Evolutionary conservation across 495 filamentous ascomycete species (phyloP), one percentile per base, ranked within the genome.

Genomic region (Trichocladium antarcticum): DNA sequence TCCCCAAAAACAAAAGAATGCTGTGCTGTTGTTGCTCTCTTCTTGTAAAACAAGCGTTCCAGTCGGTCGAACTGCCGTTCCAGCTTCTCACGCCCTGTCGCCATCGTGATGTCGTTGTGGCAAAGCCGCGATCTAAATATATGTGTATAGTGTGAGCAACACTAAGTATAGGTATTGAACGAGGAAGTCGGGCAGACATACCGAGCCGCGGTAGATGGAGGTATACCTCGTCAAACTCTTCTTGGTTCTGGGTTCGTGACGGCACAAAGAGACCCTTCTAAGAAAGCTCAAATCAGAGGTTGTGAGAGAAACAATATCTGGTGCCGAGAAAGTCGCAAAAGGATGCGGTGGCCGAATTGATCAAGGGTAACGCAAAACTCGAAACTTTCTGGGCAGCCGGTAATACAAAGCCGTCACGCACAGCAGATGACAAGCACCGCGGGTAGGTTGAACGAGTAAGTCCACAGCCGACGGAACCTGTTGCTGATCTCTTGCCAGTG

Each of bases 1-100:
- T 48, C 39, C n/a, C 51, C 45, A 16, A 35, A 11, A 12, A 32
- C 41, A 10, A 35, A 4, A 27, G 27, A 34, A 20, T 42, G 16
- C 10, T 53, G 36, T n/a, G 38, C 12, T 9, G 37, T 34, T 1
- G 36, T 27, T 7, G 50, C 37, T 36, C 38, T 43, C 45, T 55
- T 61, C 46, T 50, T 63, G 37, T 51, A 55, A 37, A 66, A 65
- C 38, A 66, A 53, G 19, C 39, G 54, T 47, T 63, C 67, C 55
- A 65, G 55, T 43, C 45, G 57, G 39, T 59, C 57, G 15, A 57
- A 43, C 36, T 41, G 49, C 37, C 35, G 48, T 8, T 63, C 61
- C n/a, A 61, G 35, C 51, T 45, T 59, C 38, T 64, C 59, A 19
- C 60, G 37, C 11, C 53, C 50, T 17, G 41, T 47, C 15, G 59